Conservation (phyloP, 306 rosid species). For the Acacia confusa region DNA sequence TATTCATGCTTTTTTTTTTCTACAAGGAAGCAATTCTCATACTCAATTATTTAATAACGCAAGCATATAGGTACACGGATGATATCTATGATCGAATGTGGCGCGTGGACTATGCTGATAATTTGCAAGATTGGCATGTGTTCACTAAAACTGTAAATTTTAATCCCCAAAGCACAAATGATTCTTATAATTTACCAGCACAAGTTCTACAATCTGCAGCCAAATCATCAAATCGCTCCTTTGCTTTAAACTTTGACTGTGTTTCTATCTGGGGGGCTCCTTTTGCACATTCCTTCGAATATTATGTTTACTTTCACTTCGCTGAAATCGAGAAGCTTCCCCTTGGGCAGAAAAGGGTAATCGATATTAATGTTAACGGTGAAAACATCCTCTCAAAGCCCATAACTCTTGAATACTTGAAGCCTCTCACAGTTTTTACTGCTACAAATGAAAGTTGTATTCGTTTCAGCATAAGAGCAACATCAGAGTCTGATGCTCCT, state of each 20-base stretch:
- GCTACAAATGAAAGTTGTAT: not conserved
- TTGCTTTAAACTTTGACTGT: not conserved
- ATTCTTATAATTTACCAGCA: not conserved
- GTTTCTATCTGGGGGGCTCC: not conserved
- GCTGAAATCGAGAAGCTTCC: not conserved
- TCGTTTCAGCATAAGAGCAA: not conserved
- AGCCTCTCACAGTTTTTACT: not conserved
- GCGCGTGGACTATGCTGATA: accelerated
- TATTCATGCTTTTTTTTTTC: too few species aligned
- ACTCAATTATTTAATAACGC: too few species aligned
- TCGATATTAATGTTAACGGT: not conserved
- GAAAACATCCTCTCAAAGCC: not conserved
- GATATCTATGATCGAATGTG: conserved; percentile 17
- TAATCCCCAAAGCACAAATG: not conserved
- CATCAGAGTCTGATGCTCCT: not conserved
- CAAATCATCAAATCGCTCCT: not conserved
- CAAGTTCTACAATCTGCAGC: conserved; percentile 9
- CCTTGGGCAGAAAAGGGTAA: not conserved
- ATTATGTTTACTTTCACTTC: not conserved
- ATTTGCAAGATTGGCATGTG: not conserved
- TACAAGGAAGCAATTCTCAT: too few species aligned
- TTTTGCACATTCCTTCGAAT: not conserved
- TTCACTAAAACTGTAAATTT: not conserved
- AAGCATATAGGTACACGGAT: conserved; percentile 1
- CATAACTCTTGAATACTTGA: not conserved